Evolutionary conservation across 495 filamentous ascomycete genomes (phyloP).

Genomic region (Hypoxylon trugodes): DNA sequence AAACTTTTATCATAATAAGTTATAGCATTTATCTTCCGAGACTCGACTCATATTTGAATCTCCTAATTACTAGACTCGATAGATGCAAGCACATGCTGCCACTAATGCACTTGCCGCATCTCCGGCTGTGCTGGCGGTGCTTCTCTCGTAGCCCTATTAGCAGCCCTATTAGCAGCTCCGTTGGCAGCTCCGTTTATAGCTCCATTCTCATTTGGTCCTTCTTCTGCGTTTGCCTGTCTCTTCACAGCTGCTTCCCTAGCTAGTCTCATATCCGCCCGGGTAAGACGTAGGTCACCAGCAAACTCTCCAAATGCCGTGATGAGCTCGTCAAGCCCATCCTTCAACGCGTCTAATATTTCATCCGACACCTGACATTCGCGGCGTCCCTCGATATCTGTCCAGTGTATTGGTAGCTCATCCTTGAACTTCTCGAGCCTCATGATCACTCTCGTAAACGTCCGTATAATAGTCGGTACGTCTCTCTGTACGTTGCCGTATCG

Average conservation of each 20-base stretch:
- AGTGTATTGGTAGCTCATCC: conserved; percentile 68
- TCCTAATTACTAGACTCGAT: no score
- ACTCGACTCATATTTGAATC: no score
- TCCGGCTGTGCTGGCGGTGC: conserved; percentile 22
- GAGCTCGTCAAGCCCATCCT: conserved; percentile 65
- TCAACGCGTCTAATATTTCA: conserved; percentile 66
- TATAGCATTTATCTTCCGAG: no score
- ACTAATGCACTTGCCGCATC: conserved; percentile 40
- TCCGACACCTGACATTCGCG: conserved; percentile 67
- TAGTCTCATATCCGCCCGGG: conserved; percentile 69
- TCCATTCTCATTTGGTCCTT: no score
- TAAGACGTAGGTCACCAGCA: conserved; percentile 69
- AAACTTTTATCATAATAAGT: conserved; percentile 8
- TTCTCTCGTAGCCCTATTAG: no score
- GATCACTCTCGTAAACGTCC: conserved; percentile 72
- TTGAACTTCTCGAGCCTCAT: conserved; percentile 74
- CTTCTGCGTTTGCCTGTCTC: no score
- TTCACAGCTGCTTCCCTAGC: conserved; percentile 69
- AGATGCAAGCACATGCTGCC: conserved; percentile 4
- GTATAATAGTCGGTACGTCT: conserved; percentile 76
- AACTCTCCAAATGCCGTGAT: conserved; percentile 76
- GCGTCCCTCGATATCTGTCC: conserved; percentile 75
- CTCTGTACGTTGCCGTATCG: conserved; percentile 84
- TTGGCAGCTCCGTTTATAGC: no score
- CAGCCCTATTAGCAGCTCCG: no score